Evolutionary conservation across 1,284 basidiomycete species (phyloP), one percentile per base, ranked within the genome.

Genomic region (Ceratorhiza oryzae-sativae): DNA sequence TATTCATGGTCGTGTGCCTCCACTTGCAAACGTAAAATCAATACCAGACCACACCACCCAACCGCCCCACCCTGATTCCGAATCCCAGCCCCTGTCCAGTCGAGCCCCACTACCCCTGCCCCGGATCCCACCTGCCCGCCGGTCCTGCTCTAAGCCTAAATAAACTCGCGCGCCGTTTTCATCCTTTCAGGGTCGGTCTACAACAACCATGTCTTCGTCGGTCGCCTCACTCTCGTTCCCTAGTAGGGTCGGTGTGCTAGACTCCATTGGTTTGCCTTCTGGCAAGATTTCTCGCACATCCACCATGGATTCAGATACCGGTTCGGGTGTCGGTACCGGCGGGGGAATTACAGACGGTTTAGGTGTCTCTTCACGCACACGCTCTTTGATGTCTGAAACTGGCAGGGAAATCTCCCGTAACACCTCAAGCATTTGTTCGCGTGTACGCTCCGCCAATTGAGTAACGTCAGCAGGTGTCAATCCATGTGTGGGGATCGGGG

Each of bases 401-500:
- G 58, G 30, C 30, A 60, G 70, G 10, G 91, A 92, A 56, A 93
- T 89, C 59, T 91, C 87, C 75, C 83, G 83, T 72, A 95, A 81
- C 8, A 88, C 81, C 1, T 83, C 82, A 48, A 94, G 82, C 93
- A 95, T 95, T 77, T 86, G 82, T 74, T 87, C 84, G 39, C 87
- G 87, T 18, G 93, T 89, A 71, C 84, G 86, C 25, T 82, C 80
- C 0, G 87, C 83, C 39, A 95, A 86, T 4, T 85, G 84, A 60
- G 83, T 80, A 30, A 91, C 87, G 77, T 95, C 93, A 8, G 83
- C 84, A 1, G 84, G 78, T 2, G 88, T 90, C 48, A 94, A 79
- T 8, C 87, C 88, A n/a, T 82, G 78, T 0, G 93, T 96, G 30
- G 86, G 79, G 60, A 95, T 84, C 0, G 94, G 92, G 12, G 90